Conservation (phyloP, 257 asterid species). For the Petunia secreta region DNA sequence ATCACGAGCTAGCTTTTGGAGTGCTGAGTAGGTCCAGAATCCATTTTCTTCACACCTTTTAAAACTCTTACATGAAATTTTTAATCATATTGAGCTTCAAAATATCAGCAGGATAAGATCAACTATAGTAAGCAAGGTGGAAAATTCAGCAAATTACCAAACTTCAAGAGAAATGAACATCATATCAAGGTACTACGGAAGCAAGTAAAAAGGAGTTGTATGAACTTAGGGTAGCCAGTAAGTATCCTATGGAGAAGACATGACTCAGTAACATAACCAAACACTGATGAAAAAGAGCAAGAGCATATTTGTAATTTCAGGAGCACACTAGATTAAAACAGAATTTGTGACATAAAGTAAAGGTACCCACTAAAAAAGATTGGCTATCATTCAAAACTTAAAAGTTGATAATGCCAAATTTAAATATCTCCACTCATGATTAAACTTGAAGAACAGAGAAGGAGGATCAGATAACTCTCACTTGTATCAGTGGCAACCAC, state of each 20-base stretch:
- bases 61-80: not conserved
- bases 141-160: not conserved
- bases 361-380: not conserved
- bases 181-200: not conserved
- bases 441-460: conserved; percentile 1
- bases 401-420: not conserved
- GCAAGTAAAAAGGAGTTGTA: not conserved
- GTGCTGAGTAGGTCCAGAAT: not conserved
- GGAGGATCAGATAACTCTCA: not conserved
- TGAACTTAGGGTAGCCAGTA: not conserved
- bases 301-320: not conserved
- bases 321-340: not conserved
- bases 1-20: not conserved
- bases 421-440: not conserved
- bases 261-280: not conserved
- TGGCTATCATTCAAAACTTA: not conserved
- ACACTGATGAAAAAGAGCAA: not conserved
- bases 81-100: not conserved
- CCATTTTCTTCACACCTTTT: not conserved
- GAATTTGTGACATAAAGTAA: not conserved
- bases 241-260: not conserved
- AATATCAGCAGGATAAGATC: not conserved
- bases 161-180: not conserved
- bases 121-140: not conserved
- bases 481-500: not conserved